These are phyloP conservation scores for Calycina herbarum DNA, from an alignment of 2,329 filamentous ascomycete genomes.

Conservation along the genomic window DNA sequence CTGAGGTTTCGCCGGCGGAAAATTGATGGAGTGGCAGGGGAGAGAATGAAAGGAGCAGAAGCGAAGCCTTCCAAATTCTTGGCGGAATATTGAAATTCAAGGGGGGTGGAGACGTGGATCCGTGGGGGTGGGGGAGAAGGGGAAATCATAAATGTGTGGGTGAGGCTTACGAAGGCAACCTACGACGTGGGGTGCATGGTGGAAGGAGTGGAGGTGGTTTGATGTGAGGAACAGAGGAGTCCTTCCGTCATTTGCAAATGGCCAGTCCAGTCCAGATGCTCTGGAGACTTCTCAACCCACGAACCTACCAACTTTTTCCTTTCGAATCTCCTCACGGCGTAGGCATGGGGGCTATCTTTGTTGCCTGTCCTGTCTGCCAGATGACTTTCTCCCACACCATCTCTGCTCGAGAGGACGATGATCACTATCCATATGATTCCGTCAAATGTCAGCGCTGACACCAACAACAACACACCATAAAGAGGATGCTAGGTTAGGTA, in stretches of 20 bases:
- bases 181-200: constrained; percentile 1
- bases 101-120: not conserved
- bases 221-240: not conserved
- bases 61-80: not conserved
- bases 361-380: not conserved
- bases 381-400: not conserved
- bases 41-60: not conserved
- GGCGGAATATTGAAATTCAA: not conserved
- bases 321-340: not conserved
- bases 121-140: not conserved
- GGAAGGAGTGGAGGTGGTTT: constrained; percentile 10
- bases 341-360: not conserved
- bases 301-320: not conserved
- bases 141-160: constrained; percentile 2
- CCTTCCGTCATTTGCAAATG: not conserved
- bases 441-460: constrained; percentile 5
- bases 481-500: not conserved
- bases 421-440: not conserved
- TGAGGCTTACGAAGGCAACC: constrained; percentile 10
- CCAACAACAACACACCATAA: not conserved
- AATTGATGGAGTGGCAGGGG: not conserved
- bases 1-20: constrained; percentile 3
- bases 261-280: not conserved
- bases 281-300: not conserved
- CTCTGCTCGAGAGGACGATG: not conserved